phyloP scores from a whole-genome alignment of 2,329 filamentous ascomycete species.

The Fusarium musae region DNA sequence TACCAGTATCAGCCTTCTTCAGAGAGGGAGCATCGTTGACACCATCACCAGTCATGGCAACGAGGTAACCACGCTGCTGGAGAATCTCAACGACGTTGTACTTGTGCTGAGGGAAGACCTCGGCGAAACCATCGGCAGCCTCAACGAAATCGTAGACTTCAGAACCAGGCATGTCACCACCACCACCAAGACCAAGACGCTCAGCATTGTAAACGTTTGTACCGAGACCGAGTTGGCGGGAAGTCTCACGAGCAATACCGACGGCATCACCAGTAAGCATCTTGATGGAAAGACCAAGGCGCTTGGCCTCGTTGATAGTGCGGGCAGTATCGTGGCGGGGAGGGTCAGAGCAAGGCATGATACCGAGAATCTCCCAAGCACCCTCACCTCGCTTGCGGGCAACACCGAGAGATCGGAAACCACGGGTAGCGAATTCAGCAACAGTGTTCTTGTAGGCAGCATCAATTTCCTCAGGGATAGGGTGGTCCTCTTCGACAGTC shows the following conservation, averaged over 20 bases:
- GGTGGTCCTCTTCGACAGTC: constrained; percentile 87
- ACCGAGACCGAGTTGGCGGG: constrained; percentile 88
- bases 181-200: constrained; percentile 88
- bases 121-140: constrained; percentile 93
- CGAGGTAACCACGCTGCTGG: constrained; percentile 91
- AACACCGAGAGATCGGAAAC: constrained; percentile 93
- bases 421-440: constrained; percentile 89
- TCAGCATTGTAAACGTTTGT: constrained; percentile 96
- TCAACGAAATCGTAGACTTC: constrained; percentile 96
- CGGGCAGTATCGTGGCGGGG: constrained; percentile 90
- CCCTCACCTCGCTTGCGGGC: constrained; percentile 86
- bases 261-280: constrained; percentile 97
- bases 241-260: constrained; percentile 91
- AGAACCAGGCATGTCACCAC: constrained; percentile 92
- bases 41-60: constrained; percentile 96
- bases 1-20: constrained; percentile 96
- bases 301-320: constrained; percentile 90
- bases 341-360: constrained; percentile 94
- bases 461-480: constrained; percentile 80
- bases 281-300: constrained; percentile 89
- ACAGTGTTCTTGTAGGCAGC: constrained; percentile 89
- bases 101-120: constrained; percentile 96
- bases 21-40: constrained; percentile 93
- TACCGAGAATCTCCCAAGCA: constrained; percentile 91
- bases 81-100: constrained; percentile 81